phyloP scores from a whole-genome alignment of 164 flowering plant genomes.

The Taxillus chinensis region DNA sequence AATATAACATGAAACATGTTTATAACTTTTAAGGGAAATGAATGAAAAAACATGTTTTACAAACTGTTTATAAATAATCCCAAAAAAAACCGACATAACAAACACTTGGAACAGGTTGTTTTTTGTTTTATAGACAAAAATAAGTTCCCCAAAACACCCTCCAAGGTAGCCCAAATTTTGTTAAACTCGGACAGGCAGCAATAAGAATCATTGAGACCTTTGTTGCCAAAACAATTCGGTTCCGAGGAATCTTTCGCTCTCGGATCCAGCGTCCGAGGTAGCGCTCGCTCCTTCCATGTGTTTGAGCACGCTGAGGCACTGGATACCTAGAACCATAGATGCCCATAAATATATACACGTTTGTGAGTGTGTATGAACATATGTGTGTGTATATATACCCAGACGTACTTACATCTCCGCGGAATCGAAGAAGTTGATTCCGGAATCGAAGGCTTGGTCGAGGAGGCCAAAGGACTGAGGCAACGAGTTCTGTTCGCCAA shows the following conservation, averaged over 20 bases:
- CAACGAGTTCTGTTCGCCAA: constrained; percentile 71
- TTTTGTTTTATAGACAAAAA: no score
- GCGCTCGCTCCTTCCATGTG: constrained; percentile 83
- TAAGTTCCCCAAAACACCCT: no score
- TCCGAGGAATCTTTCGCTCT: constrained; percentile 42
- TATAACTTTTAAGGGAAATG: no score
- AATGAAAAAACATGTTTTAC: no score
- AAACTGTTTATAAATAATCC: no score
- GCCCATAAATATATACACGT: neutral
- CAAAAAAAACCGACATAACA: no score
- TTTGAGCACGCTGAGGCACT: constrained; percentile 73
- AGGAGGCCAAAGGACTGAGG: constrained; percentile 60
- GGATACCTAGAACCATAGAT: constrained; percentile 49
- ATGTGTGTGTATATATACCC: neutral
- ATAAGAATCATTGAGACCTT: constrained; percentile 32
- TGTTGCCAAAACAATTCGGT: constrained; percentile 57
- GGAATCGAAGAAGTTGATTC: constrained; percentile 81
- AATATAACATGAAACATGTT: no score
- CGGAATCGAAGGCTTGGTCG: constrained; percentile 55
- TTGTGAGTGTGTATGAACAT: neutral
- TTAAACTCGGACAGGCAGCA: neutral
- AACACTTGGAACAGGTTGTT: no score
- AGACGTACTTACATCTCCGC: constrained; percentile 56
- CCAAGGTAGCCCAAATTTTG: no score
- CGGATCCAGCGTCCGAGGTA: constrained; percentile 70